Evolutionary conservation across 352 stramenopile genomes (phyloP), one percentile per base, ranked within the genome.

Genomic region (Poterioochromonas sp.): DNA sequence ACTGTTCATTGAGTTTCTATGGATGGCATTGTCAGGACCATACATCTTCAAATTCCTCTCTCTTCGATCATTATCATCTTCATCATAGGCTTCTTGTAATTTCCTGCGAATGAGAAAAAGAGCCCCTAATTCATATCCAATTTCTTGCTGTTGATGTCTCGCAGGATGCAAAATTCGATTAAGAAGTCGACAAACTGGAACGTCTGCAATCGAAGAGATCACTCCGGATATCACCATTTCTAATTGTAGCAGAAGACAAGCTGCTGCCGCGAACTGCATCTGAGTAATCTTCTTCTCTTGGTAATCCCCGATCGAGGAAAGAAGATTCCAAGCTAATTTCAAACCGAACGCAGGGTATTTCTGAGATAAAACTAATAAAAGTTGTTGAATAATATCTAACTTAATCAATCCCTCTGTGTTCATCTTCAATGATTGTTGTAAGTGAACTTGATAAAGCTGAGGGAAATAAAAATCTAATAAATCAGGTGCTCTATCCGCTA

Each of bases 391-490:
- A 88, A 88, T 92, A 82, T 93, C 93, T 37, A 93, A 86, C 83
- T 93, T 93, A 63, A 92, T 88, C 79, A 93, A 92, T 18, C 41
- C 3, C 53, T 44, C 35, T 3, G 35, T 11, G 37, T 2, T 39
- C 1, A 40, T 22, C 0, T 5, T 37, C 20, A 93, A 87, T 83
- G 92, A 93, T 84, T 91, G 92, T 18, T 88, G 88, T 70, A 93
- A 87, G 29, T 87, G 92, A 64, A 94, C 88, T 73, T 95, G 90
- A 53, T 94, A 86, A 43, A 95, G 91, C 83, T 95, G 90, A 26
- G 89, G 89, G 87, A 88, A 93, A 79, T 93, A 94, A 77, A 95
- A 94, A 79, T 95, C 90, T 60, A 95, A 87, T 39, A 78, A 51
- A 53, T 78, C 71, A 11, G 71, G 71, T 11, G 5, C 29, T n/a